Percentiles rank a stretch among this genome's conserved stretches.
Evolutionary conservation across 2,329 filamentous ascomycete species (phyloP).

Genomic region (Furcasterigmium sp.): DNA sequence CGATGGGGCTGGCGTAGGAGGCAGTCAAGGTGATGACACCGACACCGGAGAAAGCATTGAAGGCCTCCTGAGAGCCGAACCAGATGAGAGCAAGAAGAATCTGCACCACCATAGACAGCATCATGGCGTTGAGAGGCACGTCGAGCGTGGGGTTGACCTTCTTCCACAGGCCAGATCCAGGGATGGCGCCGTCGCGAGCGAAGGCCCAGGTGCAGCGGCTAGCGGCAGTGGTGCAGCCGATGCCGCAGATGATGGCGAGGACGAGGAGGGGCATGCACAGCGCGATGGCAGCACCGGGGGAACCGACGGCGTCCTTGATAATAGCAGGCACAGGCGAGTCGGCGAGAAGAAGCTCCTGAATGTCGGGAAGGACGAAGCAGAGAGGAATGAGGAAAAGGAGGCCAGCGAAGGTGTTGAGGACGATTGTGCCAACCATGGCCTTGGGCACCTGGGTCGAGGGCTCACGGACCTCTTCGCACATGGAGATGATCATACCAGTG

Average conservation of each 20-base stretch:
- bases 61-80: constrained; percentile 64
- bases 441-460: constrained; percentile 65
- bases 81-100: constrained; percentile 62
- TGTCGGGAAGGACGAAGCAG: constrained; percentile 63
- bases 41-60: constrained; percentile 66
- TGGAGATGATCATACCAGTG: constrained; percentile 75
- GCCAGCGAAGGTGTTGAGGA: constrained; percentile 62
- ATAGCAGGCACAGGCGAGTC: constrained; percentile 62
- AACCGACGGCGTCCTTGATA: constrained; percentile 57
- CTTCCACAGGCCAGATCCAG: constrained; percentile 56
- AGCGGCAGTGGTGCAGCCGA: constrained; percentile 63
- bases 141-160: constrained; percentile 57
- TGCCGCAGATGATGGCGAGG: constrained; percentile 61
- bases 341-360: constrained; percentile 48
- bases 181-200: constrained; percentile 64
- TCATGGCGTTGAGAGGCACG: constrained; percentile 66
- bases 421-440: constrained; percentile 64
- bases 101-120: constrained; percentile 63
- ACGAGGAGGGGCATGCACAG: constrained; percentile 61
- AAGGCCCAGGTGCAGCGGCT: constrained; percentile 67
- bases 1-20: constrained; percentile 63
- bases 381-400: constrained; percentile 65
- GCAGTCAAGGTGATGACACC: constrained; percentile 66
- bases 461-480: constrained; percentile 68
- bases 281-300: constrained; percentile 54